Evolutionary conservation across 2,329 filamentous ascomycete genomes (phyloP), one percentile per base, ranked within the genome.

Genomic region (Nothophoma quercina): DNA sequence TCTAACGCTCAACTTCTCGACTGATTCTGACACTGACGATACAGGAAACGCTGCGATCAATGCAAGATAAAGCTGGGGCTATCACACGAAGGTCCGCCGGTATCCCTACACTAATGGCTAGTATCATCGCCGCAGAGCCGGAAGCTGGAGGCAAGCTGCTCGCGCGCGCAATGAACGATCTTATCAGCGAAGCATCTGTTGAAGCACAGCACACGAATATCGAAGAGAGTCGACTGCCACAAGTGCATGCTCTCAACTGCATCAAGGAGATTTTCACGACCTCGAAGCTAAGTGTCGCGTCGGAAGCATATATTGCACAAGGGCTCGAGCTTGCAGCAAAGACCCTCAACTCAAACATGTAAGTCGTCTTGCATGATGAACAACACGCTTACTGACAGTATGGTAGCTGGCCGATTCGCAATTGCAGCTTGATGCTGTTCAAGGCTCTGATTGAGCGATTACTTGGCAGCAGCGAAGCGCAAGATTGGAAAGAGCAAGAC

Each of bases 181-280:
- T 92, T 4, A 82, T 85, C 54, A 70, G 74, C 3, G 86, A 90
- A 45, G 85, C 87, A 5, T 74, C 79, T 19, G 73, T 77, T 18
- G 79, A 83, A 41, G 83, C 83, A 3, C 75, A 71, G 8, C 78
- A 82, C 23, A 83, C 83, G 2, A 88, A 78, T 10, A 78, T 79
- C 9, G 76, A 79, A 55, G 78, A 83, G 40, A 76, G 81, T 23
- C 81, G 89, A 32, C 77, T 98, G 4, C 89, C 92, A 0, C 93
- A 99, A 73, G 95, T 99, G 0, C 95, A 99, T 72, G 92, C 95
- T 0, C 83, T 96, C 69, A 99, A 99, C 70, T 96, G 90, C 55
- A 78, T 99, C 51, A 95, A 95, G 69, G 92, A 96, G 59, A 88
- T 96, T 2, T 95, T 97, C 74, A 93, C 90, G 51, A 92, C 88